A percentile compares a stretch with the other conserved stretches of the same genome.
Evolutionary conservation across 2,329 filamentous ascomycete genomes (phyloP).

Genomic region (Talaromyces atroroseus): DNA sequence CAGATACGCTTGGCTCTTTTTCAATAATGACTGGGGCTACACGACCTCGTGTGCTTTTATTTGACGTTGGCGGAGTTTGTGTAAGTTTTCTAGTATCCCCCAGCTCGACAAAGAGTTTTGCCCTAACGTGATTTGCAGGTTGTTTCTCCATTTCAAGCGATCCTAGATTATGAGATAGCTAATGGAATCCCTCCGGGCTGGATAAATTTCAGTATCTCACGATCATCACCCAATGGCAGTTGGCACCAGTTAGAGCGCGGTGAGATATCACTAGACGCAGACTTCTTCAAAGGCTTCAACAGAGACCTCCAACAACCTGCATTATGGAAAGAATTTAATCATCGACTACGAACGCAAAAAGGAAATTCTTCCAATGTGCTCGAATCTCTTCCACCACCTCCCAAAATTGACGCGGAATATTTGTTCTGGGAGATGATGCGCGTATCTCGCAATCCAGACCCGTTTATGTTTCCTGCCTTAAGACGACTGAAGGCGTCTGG

Average conservation of each 20-base stretch:
- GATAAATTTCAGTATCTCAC: constrained; percentile 85
- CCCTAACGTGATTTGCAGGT: constrained; percentile 52
- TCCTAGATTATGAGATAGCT: constrained; percentile 79
- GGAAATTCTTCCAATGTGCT: constrained; percentile 10
- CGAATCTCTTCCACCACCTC: constrained; percentile 54
- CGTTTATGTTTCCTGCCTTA: constrained; percentile 82
- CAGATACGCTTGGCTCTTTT: not conserved
- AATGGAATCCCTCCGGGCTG: constrained; percentile 77
- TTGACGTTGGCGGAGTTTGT: constrained; percentile 95
- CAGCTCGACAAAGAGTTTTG: not conserved
- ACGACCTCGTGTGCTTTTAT: constrained; percentile 68
- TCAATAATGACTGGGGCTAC: constrained; percentile 29
- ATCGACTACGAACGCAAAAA: constrained; percentile 27
- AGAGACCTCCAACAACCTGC: constrained; percentile 61
- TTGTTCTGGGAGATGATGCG: constrained; percentile 93
- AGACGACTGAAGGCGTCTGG: constrained; percentile 60
- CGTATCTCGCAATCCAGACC: constrained; percentile 64
- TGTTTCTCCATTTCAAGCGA: constrained; percentile 84
- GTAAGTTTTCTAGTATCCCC: constrained; percentile 52
- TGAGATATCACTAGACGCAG: constrained; percentile 66
- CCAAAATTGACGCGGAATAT: constrained; percentile 67
- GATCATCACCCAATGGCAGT: constrained; percentile 67
- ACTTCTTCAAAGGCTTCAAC: constrained; percentile 73
- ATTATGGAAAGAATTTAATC: constrained; percentile 62
- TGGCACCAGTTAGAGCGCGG: constrained; percentile 89